Conservation (phyloP, 192 early-diverging fungal genomes). For the Podila epicladia region DNA sequence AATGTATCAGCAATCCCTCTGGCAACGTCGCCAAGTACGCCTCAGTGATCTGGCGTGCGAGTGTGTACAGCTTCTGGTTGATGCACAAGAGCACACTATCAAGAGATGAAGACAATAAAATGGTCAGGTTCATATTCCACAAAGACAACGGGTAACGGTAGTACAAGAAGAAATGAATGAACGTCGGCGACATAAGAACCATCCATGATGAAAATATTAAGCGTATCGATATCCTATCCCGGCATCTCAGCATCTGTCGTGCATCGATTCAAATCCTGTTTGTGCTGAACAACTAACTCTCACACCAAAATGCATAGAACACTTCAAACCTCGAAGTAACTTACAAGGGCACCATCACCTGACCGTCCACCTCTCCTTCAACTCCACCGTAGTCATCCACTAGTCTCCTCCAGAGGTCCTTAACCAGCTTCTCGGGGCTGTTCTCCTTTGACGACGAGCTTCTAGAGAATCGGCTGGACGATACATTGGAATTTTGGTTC, state of each 20-base stretch:
- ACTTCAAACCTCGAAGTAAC: background rate
- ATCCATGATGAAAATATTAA: too few relatives aligned
- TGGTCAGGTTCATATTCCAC: background rate
- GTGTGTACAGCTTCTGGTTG: constrained; percentile 28
- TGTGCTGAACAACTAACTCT: background rate
- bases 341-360: constrained; percentile 54
- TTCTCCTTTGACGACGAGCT: constrained; percentile 19
- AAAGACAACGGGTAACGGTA: too few relatives aligned
- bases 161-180: too few relatives aligned
- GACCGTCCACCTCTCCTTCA: constrained; percentile 53
- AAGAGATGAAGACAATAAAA: background rate
- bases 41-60: constrained; percentile 36
- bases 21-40: constrained; percentile 32
- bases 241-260: too few relatives aligned
- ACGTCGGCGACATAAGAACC: too few relatives aligned
- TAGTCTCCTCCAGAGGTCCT: constrained; percentile 43
- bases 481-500: background rate
- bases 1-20: constrained; percentile 34
- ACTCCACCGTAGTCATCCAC: constrained; percentile 49
- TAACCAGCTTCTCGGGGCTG: constrained; percentile 35
- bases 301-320: background rate
- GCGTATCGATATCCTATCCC: too few relatives aligned
- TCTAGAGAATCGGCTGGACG: background rate
- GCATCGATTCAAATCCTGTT: background rate
- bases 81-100: constrained; percentile 31